These are phyloP conservation scores for Botryotinia globosa DNA, from an alignment of 2,329 filamentous ascomycete genomes.

Conservation along the genomic window DNA sequence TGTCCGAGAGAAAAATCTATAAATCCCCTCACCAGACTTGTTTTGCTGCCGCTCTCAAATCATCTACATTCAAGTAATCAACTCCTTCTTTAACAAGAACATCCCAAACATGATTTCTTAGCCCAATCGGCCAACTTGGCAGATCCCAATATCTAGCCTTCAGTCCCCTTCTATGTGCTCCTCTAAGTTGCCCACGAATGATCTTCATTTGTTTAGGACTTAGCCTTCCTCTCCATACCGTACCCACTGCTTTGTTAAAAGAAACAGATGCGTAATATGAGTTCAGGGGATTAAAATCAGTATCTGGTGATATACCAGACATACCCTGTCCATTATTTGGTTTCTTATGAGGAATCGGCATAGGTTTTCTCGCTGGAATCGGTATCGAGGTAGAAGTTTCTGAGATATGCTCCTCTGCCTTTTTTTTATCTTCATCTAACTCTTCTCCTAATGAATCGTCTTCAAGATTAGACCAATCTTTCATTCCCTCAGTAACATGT, in stretches of 20 bases:
- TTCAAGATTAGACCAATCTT: constrained; percentile 20
- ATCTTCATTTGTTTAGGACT: constrained; percentile 44
- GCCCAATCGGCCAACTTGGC: constrained; percentile 54
- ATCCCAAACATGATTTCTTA: constrained; percentile 56
- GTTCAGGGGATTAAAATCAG: constrained; percentile 51
- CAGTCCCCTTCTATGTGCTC: constrained; percentile 51
- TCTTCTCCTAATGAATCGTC: constrained; percentile 20
- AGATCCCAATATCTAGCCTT: constrained; percentile 60
- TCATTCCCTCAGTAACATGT: constrained; percentile 16
- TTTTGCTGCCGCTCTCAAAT: constrained; percentile 46
- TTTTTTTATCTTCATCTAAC: constrained; percentile 27
- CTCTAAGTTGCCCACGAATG: constrained; percentile 46
- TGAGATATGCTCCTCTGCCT: constrained; percentile 24
- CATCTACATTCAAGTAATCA: constrained; percentile 61
- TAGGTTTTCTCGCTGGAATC: not conserved
- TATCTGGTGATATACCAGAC: constrained; percentile 40
- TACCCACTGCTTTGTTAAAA: constrained; percentile 54
- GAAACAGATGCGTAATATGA: constrained; percentile 65
- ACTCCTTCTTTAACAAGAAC: constrained; percentile 54
- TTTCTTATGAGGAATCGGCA: constrained; percentile 4
- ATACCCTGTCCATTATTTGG: constrained; percentile 43
- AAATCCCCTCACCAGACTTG: constrained; percentile 27
- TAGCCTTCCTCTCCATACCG: constrained; percentile 47
- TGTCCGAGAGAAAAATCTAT: not conserved
- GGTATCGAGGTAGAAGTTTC: constrained; percentile 17